Conservation (phyloP, 176 grass and related monocot species). For the Thinopyrum elongatum region DNA sequence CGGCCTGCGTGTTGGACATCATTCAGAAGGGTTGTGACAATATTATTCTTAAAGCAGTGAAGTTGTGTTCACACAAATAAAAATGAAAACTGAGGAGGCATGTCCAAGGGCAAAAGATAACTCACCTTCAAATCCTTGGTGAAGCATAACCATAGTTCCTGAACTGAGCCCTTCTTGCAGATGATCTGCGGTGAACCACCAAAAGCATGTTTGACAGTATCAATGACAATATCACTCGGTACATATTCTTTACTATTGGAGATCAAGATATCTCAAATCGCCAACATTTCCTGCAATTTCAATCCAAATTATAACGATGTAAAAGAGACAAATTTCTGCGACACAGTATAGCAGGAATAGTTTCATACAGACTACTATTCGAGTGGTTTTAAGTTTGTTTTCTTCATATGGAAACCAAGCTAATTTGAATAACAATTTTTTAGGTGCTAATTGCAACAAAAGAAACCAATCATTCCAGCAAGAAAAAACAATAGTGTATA, state of each 20-base stretch:
- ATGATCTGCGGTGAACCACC: conserved; percentile 40
- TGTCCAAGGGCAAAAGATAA: conserved; percentile 1
- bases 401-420: no score
- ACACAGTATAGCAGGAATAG: no score
- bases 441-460: no score
- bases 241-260: background rate
- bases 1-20: no score
- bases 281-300: conserved; percentile 55
- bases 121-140: conserved; percentile 85
- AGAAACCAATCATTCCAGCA: no score
- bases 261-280: conserved; percentile 44
- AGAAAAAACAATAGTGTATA: no score
- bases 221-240: background rate
- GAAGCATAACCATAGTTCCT: conserved; percentile 90
- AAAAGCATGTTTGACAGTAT: conserved; percentile 58
- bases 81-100: background rate
- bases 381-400: no score
- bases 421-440: no score
- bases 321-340: no score
- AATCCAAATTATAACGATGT: no score
- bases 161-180: conserved; percentile 60
- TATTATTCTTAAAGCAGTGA: background rate
- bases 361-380: no score
- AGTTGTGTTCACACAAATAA: background rate
- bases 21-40: background rate